Conservation (phyloP, 2,329 filamentous ascomycete species). For the Sporothrix mexicana region DNA sequence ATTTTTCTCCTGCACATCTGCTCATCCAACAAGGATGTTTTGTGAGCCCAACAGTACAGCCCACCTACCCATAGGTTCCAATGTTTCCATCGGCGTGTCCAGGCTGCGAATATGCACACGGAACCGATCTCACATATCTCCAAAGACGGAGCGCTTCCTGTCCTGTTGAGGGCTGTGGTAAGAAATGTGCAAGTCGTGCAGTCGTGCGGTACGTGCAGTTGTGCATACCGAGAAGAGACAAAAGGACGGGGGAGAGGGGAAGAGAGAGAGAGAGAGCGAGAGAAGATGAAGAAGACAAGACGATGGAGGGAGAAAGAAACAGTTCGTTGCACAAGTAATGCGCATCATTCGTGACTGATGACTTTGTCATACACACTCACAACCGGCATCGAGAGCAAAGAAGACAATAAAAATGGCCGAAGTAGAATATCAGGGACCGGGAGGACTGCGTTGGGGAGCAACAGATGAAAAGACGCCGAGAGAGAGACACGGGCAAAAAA, state of each 20-base stretch:
- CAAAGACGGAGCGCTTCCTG: not conserved
- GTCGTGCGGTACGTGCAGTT: not conserved
- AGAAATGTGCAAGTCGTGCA: not conserved
- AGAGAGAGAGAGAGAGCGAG: too few relatives aligned
- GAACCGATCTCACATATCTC: constrained; percentile 11
- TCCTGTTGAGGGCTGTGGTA: not conserved
- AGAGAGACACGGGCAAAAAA: not conserved
- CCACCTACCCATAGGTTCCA: not conserved
- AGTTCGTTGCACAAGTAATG: not conserved
- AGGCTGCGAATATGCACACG: not conserved
- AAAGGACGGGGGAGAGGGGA: not conserved
- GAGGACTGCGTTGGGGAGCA: not conserved
- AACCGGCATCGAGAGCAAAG: not conserved
- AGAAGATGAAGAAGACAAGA: not conserved
- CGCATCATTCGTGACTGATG: constrained; percentile 23
- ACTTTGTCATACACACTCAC: not conserved
- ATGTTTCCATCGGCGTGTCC: not conserved
- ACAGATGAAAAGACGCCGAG: not conserved
- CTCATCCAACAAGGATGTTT: not conserved
- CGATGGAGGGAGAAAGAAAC: not conserved
- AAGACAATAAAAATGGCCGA: not conserved
- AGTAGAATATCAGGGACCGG: not conserved
- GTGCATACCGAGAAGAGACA: not conserved
- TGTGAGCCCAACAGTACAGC: not conserved
- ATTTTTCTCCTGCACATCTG: too few relatives aligned